phyloP scores from a whole-genome alignment of 495 filamentous ascomycete species.

The Aspergillus incahuasiensis region DNA sequence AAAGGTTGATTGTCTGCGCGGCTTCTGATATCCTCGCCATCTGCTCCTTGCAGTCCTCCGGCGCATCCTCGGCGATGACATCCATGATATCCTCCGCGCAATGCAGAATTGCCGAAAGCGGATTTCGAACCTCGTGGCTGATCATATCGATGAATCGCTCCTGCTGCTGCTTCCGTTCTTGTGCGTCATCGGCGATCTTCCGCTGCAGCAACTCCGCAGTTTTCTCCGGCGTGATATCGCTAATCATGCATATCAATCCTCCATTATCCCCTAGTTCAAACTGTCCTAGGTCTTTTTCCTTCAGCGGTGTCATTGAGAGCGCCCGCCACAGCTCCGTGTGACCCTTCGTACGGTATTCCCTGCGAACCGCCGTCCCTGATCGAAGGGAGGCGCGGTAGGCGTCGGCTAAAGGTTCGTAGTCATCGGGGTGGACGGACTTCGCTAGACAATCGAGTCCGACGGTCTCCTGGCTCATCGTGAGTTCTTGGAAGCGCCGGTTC shows the following conservation, averaged over 20 bases:
- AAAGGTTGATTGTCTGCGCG: constrained; percentile 70
- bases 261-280: constrained; percentile 3
- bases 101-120: constrained; percentile 74
- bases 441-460: constrained; percentile 18
- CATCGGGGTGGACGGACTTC: constrained; percentile 19
- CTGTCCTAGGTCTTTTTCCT: background rate
- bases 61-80: constrained; percentile 9
- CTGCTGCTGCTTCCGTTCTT: constrained; percentile 62
- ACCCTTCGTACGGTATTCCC: constrained; percentile 19
- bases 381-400: constrained; percentile 9
- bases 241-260: constrained; percentile 23
- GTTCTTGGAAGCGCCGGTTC: constrained; percentile 21
- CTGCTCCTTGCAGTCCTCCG: constrained; percentile 7
- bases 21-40: constrained; percentile 52
- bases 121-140: constrained; percentile 84
- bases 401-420: constrained; percentile 15
- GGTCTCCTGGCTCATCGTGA: background rate
- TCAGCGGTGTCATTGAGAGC: constrained; percentile 17
- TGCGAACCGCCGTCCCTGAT: constrained; percentile 11
- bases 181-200: constrained; percentile 58
- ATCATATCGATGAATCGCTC: constrained; percentile 90
- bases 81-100: constrained; percentile 70
- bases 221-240: constrained; percentile 45
- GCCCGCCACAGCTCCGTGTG: constrained; percentile 17
- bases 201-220: constrained; percentile 47